Base-by-base conservation (phyloP, 2,329 filamentous ascomycete genomes). In the Botrytis byssoidea region DNA sequence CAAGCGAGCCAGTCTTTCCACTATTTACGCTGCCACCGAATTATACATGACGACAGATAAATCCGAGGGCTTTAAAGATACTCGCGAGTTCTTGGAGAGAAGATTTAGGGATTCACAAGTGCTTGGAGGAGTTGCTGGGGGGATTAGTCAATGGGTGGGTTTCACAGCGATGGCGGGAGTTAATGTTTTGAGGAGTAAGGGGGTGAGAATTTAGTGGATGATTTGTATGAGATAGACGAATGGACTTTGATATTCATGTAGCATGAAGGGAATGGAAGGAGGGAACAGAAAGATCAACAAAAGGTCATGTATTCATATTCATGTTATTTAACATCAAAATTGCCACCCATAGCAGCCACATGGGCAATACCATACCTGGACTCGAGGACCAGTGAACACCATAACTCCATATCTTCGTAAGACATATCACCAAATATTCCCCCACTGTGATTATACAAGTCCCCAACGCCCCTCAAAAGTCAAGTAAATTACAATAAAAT, bases 11-110 rank as follows among this genome's bases (percentile, higher is more conserved):
- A 87, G 86, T 0, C 82, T 93, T 37, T 86, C 88, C 0, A 86
- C 87, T 2, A 86, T 93, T n/a, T 93, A 93, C 80, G 93, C 93
- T 70, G 89, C 91, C 48, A 88, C 91, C 73, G 96, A 99, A 83
- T 85, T 98, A 8, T 97, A 95, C 83, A 98, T 98, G 94, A 98
- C 94, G 35, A 94, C 92, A 74, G 96, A 98, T 83, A 86, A 85
- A 74, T 94, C 91, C 6, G 84, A 87, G 0, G 89, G 88, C n/a
- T 96, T 93, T 79, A 82, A 80, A 16, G 93, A 95, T 76, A 98
- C 96, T 5, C 90, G 91, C 77, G 86, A 89, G 16, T 99, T 98
- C 81, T 84, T 98, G 71, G 88, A 91, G 72, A 87, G 94, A 61
- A 88, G 95, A 75, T 80, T 82, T 70, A 86, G 89, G 74, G 95